phyloP scores from a whole-genome alignment of 345 rosid genomes.

The Alliaria petiolata region DNA sequence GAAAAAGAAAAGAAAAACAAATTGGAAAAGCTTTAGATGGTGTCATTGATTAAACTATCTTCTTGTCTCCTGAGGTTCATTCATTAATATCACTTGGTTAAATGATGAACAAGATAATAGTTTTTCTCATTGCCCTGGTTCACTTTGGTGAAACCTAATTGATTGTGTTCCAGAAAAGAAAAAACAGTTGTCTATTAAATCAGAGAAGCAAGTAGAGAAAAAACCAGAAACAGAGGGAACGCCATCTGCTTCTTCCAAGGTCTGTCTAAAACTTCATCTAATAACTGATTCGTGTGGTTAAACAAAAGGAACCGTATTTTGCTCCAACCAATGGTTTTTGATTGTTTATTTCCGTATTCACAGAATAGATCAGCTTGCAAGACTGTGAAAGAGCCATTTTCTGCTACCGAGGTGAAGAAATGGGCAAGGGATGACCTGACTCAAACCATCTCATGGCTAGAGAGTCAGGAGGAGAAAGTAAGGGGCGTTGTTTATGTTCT shows the following conservation, averaged over 20 bases:
- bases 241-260: conserved; percentile 46
- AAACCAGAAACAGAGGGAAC: conserved; percentile 38
- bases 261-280: conserved; percentile 16
- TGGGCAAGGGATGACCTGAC: conserved; percentile 74
- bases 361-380: conserved; percentile 41
- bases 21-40: conserved; percentile 5
- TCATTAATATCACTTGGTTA: neutral
- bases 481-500: conserved; percentile 1
- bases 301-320: neutral
- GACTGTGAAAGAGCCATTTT: conserved; percentile 34
- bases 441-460: conserved; percentile 74
- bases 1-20: neutral
- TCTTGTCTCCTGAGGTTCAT: neutral
- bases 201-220: conserved; percentile 45
- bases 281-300: conserved; percentile 5
- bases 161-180: conserved; percentile 46
- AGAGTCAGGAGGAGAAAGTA: conserved; percentile 85
- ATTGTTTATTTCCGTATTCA: conserved; percentile 17
- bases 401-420: conserved; percentile 53
- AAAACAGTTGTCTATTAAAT: conserved; percentile 33
- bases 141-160: conserved; percentile 15
- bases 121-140: conserved; percentile 5
- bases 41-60: neutral
- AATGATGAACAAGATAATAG: neutral
- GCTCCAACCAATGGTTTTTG: conserved; percentile 5